These are phyloP conservation scores for Straminergon stramineum DNA, from an alignment of 225 moss, liverwort and hornwort genomes.

Conservation along the genomic window DNA sequence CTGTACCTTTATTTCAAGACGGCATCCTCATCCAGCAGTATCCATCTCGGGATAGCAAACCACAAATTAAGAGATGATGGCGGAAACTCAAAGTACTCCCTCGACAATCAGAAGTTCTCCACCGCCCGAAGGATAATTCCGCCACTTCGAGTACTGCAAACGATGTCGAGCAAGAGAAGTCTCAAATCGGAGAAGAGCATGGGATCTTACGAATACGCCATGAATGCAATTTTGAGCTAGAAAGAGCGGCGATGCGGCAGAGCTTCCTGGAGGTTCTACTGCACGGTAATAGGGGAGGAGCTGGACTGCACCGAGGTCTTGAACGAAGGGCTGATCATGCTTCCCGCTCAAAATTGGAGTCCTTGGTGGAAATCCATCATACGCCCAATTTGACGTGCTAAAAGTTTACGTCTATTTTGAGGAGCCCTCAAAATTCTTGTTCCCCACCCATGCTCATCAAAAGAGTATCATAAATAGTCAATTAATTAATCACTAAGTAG, in stretches of 20 bases:
- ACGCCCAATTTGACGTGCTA: not conserved
- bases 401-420: not conserved
- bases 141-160: not conserved
- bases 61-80: not conserved
- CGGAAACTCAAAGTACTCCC: not conserved
- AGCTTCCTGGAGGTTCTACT: not conserved
- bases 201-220: not conserved
- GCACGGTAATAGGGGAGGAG: not conserved
- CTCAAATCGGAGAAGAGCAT: not conserved
- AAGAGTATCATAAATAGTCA: not conserved
- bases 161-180: not conserved
- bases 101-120: not conserved
- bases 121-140: not conserved
- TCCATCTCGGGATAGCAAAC: not conserved
- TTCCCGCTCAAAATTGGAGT: not conserved
- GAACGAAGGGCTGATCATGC: not conserved
- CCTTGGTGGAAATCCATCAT: not conserved
- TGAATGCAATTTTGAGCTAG: not conserved
- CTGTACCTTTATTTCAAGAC: not conserved
- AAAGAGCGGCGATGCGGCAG: not conserved
- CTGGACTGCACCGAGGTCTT: not conserved
- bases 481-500: not conserved
- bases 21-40: not conserved
- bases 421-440: too few species aligned
- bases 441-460: not conserved